Percentiles rank a stretch among this genome's conserved stretches.
Conservation (phyloP, 2,329 filamentous ascomycete species). For the Rhytidhysteron rufulum region DNA sequence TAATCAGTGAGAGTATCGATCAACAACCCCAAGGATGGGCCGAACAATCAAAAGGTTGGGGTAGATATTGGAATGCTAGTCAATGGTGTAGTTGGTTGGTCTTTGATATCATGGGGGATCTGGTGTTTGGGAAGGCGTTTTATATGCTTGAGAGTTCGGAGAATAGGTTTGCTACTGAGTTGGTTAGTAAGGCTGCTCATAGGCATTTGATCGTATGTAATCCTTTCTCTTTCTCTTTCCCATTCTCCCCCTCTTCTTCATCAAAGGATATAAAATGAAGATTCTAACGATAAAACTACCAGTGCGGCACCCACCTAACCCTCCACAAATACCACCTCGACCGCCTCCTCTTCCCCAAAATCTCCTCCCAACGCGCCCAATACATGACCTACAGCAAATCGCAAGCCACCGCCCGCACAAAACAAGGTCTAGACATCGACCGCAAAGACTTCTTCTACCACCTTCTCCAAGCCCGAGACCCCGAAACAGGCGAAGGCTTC, state of each 20-base stretch:
- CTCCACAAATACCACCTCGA: conserved; percentile 43
- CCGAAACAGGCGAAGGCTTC: conserved; percentile 43
- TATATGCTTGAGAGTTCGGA: conserved; percentile 38
- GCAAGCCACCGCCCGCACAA: conserved; percentile 41
- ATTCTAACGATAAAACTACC: conserved; percentile 11
- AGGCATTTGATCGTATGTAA: conserved; percentile 41
- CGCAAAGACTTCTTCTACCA: conserved; percentile 49
- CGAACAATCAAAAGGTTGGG: conserved; percentile 33
- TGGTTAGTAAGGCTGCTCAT: conserved; percentile 43
- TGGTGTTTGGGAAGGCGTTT: conserved; percentile 45
- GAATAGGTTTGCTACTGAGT: conserved; percentile 40
- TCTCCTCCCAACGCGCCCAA: conserved; percentile 36
- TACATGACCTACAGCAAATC: conserved; percentile 43
- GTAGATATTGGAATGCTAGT: conserved; percentile 40
- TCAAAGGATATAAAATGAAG: not conserved
- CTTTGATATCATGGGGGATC: conserved; percentile 51
- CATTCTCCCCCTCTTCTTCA: not conserved
- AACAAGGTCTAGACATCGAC: conserved; percentile 36
- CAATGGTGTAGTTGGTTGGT: conserved; percentile 44
- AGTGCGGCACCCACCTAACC: conserved; percentile 43
- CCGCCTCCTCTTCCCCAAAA: conserved; percentile 43
- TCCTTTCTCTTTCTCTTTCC: not conserved
- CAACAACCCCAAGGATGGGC: conserved; percentile 4
- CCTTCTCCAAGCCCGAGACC: conserved; percentile 45
- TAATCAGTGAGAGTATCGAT: conserved; percentile 22